phyloP scores from a whole-genome alignment of 208 protist genomes.

The Trypanosoma grayi region DNA sequence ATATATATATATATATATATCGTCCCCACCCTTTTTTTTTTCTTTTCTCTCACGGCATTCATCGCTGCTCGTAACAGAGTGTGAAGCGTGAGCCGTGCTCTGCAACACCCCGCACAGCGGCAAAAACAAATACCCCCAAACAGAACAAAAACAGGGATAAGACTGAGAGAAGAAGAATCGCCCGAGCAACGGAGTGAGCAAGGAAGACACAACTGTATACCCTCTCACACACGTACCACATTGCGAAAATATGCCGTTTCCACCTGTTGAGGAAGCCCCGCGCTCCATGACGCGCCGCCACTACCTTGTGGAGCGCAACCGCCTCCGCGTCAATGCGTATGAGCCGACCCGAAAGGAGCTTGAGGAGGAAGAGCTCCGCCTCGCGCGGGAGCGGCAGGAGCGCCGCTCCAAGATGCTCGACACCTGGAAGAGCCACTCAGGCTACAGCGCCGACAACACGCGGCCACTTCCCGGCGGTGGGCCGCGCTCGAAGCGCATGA shows the following conservation, averaged over 20 bases:
- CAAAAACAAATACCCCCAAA: neutral
- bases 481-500: conserved; percentile 39
- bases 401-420: conserved; percentile 44
- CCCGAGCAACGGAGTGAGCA: too few species aligned
- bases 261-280: conserved; percentile 55
- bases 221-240: too few species aligned
- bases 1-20: too few species aligned
- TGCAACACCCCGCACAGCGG: too few species aligned
- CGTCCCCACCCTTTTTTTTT: too few species aligned
- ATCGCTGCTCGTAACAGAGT: too few species aligned
- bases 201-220: too few species aligned
- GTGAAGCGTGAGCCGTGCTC: too few species aligned
- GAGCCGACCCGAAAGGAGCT: conserved; percentile 48
- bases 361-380: conserved; percentile 61
- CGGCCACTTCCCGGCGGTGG: conserved; percentile 67
- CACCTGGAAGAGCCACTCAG: conserved; percentile 41
- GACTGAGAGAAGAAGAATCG: too few species aligned
- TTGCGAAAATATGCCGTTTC: conserved; percentile 38
- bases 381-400: conserved; percentile 40
- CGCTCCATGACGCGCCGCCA: conserved; percentile 70
- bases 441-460: conserved; percentile 9
- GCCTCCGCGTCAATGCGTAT: conserved; percentile 47
- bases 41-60: too few species aligned
- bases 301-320: conserved; percentile 82
- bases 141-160: too few species aligned